Evolutionary conservation across 345 rosid species (phyloP), one percentile per base, ranked within the genome.

Genomic region (Syzygium oleosum): DNA sequence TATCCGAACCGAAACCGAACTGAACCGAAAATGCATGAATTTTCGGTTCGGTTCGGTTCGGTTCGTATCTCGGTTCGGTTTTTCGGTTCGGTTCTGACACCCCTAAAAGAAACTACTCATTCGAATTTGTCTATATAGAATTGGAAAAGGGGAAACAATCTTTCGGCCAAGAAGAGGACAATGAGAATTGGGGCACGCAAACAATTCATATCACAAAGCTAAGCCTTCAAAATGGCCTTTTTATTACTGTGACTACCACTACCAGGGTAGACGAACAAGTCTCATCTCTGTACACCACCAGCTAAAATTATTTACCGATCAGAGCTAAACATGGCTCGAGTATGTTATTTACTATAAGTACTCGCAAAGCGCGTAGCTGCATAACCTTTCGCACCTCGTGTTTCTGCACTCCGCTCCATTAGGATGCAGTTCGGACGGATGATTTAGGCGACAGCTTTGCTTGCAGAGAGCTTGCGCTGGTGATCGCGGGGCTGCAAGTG

Each of bases 401-500:
- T 61, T 61, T 61, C 38, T 6, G 34, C 19, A 15, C 21, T 61
- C 19, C 19, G 13, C 83, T 73, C 27, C 27, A 19, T 73, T 73
- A 38, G 83, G 83, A 73, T 19, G 83, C 14, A 22, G 38, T 38
- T 73, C 0, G 22, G 83, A n/a, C 15, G 16, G 86, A 23, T 53
- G 86, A 85, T 58, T n/a, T 85, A 21, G 61, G 27, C 4, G 65
- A 85, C 58, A 88, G 85, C 87, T 63, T 12, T n/a, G 51, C 85
- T 52, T 54, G 56, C 23, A 88, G 89, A 41, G 85, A 86, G 61
- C 51, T 61, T 59, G 84, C 95, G 84, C 88, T 92, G 94, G 38
- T 90, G 21, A 95, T 90, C 3, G 96, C 93, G n/a, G 98, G 94
- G 52, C 95, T 95, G 90, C 99, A 97, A 14, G 94, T 94, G 93